Percentiles rank a stretch among this genome's conserved stretches.
phyloP scores from a whole-genome alignment of 257 asterid species.

The Solanum chmielewskii region DNA sequence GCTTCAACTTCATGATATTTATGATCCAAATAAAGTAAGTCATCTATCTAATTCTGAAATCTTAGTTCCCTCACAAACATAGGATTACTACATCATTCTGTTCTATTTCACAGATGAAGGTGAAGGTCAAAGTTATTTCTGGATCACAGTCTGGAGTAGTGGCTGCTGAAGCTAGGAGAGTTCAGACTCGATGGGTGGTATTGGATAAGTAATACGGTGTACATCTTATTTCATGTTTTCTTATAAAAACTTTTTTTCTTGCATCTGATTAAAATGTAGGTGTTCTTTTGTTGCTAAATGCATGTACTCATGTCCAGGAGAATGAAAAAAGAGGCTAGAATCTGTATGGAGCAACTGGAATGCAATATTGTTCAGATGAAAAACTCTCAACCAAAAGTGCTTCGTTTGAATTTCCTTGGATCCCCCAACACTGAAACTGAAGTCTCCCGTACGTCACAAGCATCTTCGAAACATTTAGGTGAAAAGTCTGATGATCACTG shows the following conservation, averaged over 20 bases:
- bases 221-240: background rate
- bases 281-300: background rate
- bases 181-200: conserved; percentile 64
- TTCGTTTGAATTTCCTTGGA: conserved; percentile 56
- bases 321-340: conserved; percentile 55
- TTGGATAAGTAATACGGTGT: conserved; percentile 62
- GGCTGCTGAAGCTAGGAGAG: conserved; percentile 67
- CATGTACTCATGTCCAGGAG: conserved; percentile 18
- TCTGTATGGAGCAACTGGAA: conserved; percentile 62
- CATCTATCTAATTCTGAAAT: background rate
- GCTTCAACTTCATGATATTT: conserved; percentile 43
- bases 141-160: conserved; percentile 57
- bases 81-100: background rate
- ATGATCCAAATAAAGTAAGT: conserved; percentile 56
- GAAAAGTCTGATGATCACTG: conserved; percentile 14
- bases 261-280: background rate
- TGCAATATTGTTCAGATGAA: conserved; percentile 69
- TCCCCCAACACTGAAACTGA: conserved; percentile 15
- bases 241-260: background rate
- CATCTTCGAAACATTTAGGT: conserved; percentile 1
- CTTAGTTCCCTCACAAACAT: background rate
- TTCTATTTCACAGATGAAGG: conserved; percentile 28
- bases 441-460: conserved; percentile 10
- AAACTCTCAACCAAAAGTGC: conserved; percentile 52
- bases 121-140: conserved; percentile 62